These are phyloP conservation scores for Tolypocladium ovalisporum DNA, from an alignment of 2,329 filamentous ascomycete species.

Conservation along the genomic window DNA sequence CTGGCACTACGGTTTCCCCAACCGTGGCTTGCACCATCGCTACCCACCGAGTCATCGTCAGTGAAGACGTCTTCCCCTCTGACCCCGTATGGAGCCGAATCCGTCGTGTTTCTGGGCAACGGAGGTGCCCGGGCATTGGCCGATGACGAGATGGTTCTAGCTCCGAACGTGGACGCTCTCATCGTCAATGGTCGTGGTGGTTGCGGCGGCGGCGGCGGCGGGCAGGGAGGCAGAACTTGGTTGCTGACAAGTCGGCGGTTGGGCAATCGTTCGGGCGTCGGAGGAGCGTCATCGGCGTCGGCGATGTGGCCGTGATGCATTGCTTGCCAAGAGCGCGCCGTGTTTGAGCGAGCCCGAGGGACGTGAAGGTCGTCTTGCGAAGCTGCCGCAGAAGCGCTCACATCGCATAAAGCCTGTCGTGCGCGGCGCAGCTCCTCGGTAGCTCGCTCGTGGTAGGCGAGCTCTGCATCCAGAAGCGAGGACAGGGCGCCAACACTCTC, in stretches of 20 bases:
- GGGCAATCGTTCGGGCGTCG: conserved; percentile 28
- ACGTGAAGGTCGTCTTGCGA: conserved; percentile 7
- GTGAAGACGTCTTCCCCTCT: conserved; percentile 33
- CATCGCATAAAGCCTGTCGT: conserved; percentile 32
- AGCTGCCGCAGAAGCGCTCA: conserved; percentile 5
- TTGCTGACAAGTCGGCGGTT: conserved; percentile 27
- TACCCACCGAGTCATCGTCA: conserved; percentile 38
- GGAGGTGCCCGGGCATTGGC: conserved; percentile 23
- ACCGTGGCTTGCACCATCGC: conserved; percentile 40
- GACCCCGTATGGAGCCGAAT: conserved; percentile 15
- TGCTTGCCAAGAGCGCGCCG: conserved; percentile 33
- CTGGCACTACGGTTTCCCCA: conserved; percentile 41
- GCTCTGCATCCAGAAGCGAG: conserved; percentile 75
- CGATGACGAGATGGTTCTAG: conserved; percentile 8
- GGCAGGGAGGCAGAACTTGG: conserved; percentile 11
- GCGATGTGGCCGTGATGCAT: conserved; percentile 19
- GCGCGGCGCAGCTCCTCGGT: conserved; percentile 63
- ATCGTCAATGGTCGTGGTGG: conserved; percentile 23
- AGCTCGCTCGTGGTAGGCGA: conserved; percentile 85
- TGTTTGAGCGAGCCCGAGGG: conserved; percentile 35
- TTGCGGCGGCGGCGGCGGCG: conserved; percentile 22
- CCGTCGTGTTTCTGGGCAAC: conserved; percentile 31
- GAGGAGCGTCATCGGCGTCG: conserved; percentile 13
- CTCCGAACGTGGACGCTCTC: conserved; percentile 29
- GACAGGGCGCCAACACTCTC: conserved; percentile 74